Percentiles rank a stretch among this genome's conserved stretches.
Evolutionary conservation across 805 yeast genomes (phyloP).

Genomic region (Spencermartinsiella europaea): DNA sequence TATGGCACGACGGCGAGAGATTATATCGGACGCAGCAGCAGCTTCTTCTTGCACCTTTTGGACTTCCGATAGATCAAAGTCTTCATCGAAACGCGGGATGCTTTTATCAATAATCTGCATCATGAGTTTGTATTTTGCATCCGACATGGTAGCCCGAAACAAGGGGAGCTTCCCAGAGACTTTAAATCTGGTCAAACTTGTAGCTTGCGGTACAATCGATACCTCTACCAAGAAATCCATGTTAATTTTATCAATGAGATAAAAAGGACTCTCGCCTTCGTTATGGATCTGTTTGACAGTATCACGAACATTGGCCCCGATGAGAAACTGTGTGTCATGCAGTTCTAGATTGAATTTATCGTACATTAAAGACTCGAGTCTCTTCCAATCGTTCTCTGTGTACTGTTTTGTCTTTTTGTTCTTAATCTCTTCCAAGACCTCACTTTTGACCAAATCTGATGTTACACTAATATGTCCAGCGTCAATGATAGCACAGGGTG

Average conservation of each 20-base stretch:
- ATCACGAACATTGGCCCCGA: constrained; percentile 75
- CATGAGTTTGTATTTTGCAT: constrained; percentile 82
- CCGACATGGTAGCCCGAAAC: constrained; percentile 69
- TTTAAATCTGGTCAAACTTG: constrained; percentile 63
- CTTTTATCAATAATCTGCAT: constrained; percentile 70
- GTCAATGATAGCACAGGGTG: constrained; percentile 88
- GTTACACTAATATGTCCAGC: constrained; percentile 89
- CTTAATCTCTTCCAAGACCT: constrained; percentile 62
- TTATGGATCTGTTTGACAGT: constrained; percentile 69
- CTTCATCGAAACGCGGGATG: constrained; percentile 48
- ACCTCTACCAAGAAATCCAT: constrained; percentile 71
- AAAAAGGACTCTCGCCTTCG: constrained; percentile 40
- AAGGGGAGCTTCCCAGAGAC: constrained; percentile 74
- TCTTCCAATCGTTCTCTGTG: constrained; percentile 66
- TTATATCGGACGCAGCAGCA: neutral
- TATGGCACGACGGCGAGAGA: constrained; percentile 5
- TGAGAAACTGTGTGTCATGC: constrained; percentile 80
- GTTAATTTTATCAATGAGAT: constrained; percentile 70
- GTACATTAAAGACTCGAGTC: constrained; percentile 74
- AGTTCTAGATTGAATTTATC: constrained; percentile 75
- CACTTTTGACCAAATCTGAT: constrained; percentile 73
- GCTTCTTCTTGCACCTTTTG: constrained; percentile 1
- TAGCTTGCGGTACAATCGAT: constrained; percentile 79
- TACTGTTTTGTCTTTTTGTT: constrained; percentile 49
- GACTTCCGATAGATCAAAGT: constrained; percentile 29